Evolutionary conservation across 768 basidiomycete genomes (phyloP), one percentile per base, ranked within the genome.

Genomic region (Lepiota brunneoincarnata): DNA sequence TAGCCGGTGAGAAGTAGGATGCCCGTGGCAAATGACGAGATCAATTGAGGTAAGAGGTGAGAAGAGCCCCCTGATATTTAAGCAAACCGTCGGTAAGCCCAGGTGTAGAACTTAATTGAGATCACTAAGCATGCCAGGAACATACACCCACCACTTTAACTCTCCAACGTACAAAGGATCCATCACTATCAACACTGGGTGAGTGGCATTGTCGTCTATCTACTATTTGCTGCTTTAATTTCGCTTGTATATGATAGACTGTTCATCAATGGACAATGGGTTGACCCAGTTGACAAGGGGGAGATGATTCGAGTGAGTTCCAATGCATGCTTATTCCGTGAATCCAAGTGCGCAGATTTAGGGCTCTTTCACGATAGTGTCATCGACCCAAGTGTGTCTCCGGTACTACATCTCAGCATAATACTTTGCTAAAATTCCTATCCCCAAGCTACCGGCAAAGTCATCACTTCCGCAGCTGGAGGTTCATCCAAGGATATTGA

Each of bases 151-250:
- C 70, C 67, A 73, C 15, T 86, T 86, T 59, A 67, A 84, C 43
- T 79, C 77, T 6, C 72, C 71, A 38, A 58, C 70, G 56, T 87
- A 69, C 80, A 86, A 82, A 67, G 84, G 83, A n/a, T 71, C 73
- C 44, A 72, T 75, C 17, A 72, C 72, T 5, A 71, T 89, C 57
- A 71, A 73, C 60, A 87, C 87, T 2, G 89, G 90, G 61, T 60
- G 26, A 31, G 31, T 7, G n/a, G n/a, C n/a, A n/a, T n/a, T 28
- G 59, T 43, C n/a, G 10, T 60, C 67, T 67, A 39, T 59, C 20
- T 44, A 34, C 24, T 2, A 28, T 26, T 20, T 3, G 11, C n/a
- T 18, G 7, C 15, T n/a, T 10, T 35, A 23, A 1, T 34, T 18
- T 24, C 14, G 2, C 4, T 24, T 10, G 4, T 31, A 36, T 12